Percentiles rank a stretch among this genome's conserved stretches.
Evolutionary conservation across 2,329 filamentous ascomycete species (phyloP).

Genomic region (Penicillium olsonii): DNA sequence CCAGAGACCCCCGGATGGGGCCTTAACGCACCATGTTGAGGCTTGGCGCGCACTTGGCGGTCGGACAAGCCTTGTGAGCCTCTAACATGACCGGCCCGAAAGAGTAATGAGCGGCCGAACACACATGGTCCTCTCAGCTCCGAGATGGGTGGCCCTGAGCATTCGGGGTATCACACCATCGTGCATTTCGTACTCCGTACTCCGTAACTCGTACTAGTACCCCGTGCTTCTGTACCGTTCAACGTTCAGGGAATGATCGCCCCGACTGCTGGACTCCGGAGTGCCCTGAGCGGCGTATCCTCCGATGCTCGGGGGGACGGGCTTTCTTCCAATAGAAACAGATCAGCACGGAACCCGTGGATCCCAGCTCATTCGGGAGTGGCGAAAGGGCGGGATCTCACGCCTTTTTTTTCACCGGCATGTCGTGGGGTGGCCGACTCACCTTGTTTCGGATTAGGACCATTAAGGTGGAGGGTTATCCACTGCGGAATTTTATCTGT

Average conservation of each 20-base stretch:
- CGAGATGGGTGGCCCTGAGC: too few relatives aligned
- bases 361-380: conserved; percentile 3
- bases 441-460: not conserved
- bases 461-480: not conserved
- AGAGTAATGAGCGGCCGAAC: not conserved
- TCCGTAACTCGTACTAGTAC: not conserved
- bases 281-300: not conserved
- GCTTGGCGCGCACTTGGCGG: conserved; percentile 4
- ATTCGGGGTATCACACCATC: too few relatives aligned
- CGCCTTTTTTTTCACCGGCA: not conserved
- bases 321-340: not conserved
- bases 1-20: not conserved
- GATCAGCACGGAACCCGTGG: not conserved
- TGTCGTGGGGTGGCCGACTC: conserved; percentile 9
- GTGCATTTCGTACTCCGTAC: too few relatives aligned
- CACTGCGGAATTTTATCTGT: conserved; percentile 1
- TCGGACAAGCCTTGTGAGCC: conserved; percentile 2
- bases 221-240: too few relatives aligned
- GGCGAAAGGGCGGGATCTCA: not conserved
- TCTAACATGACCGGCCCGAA: conserved; percentile 1
- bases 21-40: not conserved
- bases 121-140: not conserved
- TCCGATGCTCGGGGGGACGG: conserved; percentile 1
- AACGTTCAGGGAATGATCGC: not conserved
- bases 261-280: not conserved